Evolutionary conservation across 169 alveolate genomes (phyloP).

Genomic region (Plasmodium relictum): DNA sequence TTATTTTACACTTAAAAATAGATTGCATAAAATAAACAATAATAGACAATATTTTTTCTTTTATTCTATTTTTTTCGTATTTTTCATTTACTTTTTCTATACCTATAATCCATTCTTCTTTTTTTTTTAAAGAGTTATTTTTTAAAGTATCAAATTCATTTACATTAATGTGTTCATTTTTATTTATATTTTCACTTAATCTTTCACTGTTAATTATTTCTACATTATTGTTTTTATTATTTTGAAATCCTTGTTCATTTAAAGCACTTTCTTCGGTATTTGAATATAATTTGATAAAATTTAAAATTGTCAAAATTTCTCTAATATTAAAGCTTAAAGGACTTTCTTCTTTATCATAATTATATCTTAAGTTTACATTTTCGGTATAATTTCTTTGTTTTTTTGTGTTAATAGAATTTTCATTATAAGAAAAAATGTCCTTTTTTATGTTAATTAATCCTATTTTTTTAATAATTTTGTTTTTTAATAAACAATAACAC

Average conservation of each 20-base stretch:
- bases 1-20: conserved; percentile 55
- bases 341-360: conserved; percentile 44
- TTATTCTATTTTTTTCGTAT: conserved; percentile 62
- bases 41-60: conserved; percentile 63
- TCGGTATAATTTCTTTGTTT: conserved; percentile 1
- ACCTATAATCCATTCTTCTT: conserved; percentile 69
- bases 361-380: conserved; percentile 24
- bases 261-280: neutral
- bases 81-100: conserved; percentile 73
- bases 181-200: neutral
- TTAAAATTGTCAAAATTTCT: conserved; percentile 59
- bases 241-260: neutral
- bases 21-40: conserved; percentile 62
- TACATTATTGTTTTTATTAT: neutral
- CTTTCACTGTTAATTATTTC: neutral
- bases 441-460: conserved; percentile 72
- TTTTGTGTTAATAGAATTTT: neutral
- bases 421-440: conserved; percentile 51
- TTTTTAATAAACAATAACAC: conserved; percentile 68
- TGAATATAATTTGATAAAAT: conserved; percentile 51
- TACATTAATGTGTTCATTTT: neutral
- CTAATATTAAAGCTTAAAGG: conserved; percentile 65
- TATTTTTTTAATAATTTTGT: conserved; percentile 67
- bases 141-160: neutral
- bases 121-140: neutral